Base-by-base conservation (phyloP, 371 early-diverging fungal species). In the Syncephalis fuscata region DNA sequence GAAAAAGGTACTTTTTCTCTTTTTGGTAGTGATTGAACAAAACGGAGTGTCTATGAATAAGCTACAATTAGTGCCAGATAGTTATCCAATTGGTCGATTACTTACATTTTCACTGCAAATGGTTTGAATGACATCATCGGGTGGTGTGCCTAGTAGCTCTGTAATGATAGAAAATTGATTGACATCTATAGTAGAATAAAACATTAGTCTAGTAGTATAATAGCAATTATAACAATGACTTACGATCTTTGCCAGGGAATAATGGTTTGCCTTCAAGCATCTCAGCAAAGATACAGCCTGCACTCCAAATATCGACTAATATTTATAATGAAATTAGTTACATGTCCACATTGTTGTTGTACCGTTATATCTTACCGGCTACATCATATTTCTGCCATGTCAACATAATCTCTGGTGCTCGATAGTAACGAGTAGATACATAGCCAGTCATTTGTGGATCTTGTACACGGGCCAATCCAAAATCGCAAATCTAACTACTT, bases 211-310 rank as follows among this genome's bases (percentile, higher is more conserved):
- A 32, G 9, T 23, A 46, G 3, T 48, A 44, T 9, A 16, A 19
- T 16, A 27, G 23, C 1, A 39, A 2, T 5, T 17, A 22, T 9
- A 50, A 36, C 27, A 42, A 16, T 51, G 17, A 72, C 80, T 66
- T 72, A 83, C 84, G 92, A 67, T 94, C 95, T 56, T 90, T 86
- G 39, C 86, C 99, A 19, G 95, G 90, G 71, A 99, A 98, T 41
- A 98, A 59, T 16, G 98, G 95, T 63, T 85, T 87, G 57, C 88
- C 87, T 59, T 87, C 87, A 39, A 94, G 63, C 79, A 99, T 89
- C 68, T 98, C 99, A 26, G 92, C 92, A 57, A 98, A 84, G 49
- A 99, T 98, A 67, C 98, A 98, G 19, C 98, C 99, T n/a, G 94
- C 74, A 65, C 89, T 88, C 99, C 99, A 99, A 58, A 99, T 89